Evolutionary conservation across 345 rosid genomes (phyloP).

Genomic region (Punica granatum): DNA sequence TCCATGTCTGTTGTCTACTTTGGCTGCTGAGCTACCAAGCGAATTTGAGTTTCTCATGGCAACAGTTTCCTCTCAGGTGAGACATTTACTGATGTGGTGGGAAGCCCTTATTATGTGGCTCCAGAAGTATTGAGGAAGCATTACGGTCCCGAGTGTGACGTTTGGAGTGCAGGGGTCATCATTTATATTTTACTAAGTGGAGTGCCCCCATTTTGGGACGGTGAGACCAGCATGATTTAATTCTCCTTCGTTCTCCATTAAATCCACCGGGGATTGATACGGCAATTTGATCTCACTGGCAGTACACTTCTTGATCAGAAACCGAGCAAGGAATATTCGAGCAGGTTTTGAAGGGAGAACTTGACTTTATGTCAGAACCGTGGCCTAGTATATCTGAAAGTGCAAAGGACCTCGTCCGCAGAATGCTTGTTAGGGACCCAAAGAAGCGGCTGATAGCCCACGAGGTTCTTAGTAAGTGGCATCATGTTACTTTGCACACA

Average conservation of each 20-base stretch:
- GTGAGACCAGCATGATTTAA: constrained; percentile 27
- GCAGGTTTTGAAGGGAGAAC: constrained; percentile 87
- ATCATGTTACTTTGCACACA: background rate
- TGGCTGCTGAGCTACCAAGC: background rate
- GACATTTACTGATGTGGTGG: constrained; percentile 80
- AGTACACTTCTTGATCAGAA: constrained; percentile 37
- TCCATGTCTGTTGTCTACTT: background rate
- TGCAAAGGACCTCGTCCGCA: constrained; percentile 80
- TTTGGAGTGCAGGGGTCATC: constrained; percentile 99
- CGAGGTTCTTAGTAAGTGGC: constrained; percentile 78
- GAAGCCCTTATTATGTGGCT: constrained; percentile 97
- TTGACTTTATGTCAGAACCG: constrained; percentile 89
- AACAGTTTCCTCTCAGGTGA: constrained; percentile 43
- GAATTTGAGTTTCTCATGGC: background rate
- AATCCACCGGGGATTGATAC: constrained; percentile 13
- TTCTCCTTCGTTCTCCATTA: constrained; percentile 2
- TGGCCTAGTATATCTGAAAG: constrained; percentile 89
- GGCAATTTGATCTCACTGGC: background rate
- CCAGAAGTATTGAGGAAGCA: constrained; percentile 85
- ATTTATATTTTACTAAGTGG: constrained; percentile 80
- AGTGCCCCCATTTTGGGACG: constrained; percentile 99
- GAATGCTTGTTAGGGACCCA: constrained; percentile 81
- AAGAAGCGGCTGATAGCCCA: constrained; percentile 75
- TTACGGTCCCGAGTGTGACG: constrained; percentile 90
- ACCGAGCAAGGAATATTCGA: constrained; percentile 95